These are phyloP conservation scores for Tricholoma terreum DNA, from an alignment of 768 basidiomycete species.

Conservation along the genomic window DNA sequence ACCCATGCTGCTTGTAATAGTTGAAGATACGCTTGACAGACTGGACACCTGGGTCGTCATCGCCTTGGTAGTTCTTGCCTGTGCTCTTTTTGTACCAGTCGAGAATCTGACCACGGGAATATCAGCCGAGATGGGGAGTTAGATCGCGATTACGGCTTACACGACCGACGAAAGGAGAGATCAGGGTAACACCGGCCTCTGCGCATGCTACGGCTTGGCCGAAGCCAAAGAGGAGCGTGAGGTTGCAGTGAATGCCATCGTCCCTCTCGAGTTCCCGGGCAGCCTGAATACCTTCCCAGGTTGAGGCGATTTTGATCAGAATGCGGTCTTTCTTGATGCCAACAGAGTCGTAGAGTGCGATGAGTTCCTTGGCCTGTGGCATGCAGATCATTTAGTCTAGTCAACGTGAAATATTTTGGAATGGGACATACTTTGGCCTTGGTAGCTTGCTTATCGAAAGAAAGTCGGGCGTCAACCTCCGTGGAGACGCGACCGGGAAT, in stretches of 20 bases:
- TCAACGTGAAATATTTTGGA: no score
- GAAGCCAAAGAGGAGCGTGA: conserved; percentile 98
- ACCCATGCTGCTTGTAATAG: conserved; percentile 98
- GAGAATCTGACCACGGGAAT: conserved; percentile 62
- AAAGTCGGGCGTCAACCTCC: conserved; percentile 96
- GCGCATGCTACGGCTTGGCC: conserved; percentile 98
- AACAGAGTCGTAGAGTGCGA: conserved; percentile 90
- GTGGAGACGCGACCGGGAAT: conserved; percentile 99
- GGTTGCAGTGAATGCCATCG: conserved; percentile 96
- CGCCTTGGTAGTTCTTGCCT: conserved; percentile 85
- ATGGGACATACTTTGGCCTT: conserved; percentile 67
- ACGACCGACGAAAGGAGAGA: conserved; percentile 98
- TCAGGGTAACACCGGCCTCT: conserved; percentile 96
- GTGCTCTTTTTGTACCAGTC: conserved; percentile 98
- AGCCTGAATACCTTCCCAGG: conserved; percentile 99
- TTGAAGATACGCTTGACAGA: conserved; percentile 98
- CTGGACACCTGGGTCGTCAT: conserved; percentile 92
- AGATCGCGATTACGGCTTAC: conserved; percentile 44
- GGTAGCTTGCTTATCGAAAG: conserved; percentile 92
- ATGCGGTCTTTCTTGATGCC: conserved; percentile 93
- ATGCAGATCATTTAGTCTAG: no score
- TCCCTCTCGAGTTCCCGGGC: conserved; percentile 93
- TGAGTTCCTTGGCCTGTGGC: conserved; percentile 74
- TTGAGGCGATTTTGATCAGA: conserved; percentile 98
- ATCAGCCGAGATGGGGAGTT: conserved; percentile 12